Conservation (phyloP, 1,284 basidiomycete genomes). For the Ustilago cynodontis region DNA sequence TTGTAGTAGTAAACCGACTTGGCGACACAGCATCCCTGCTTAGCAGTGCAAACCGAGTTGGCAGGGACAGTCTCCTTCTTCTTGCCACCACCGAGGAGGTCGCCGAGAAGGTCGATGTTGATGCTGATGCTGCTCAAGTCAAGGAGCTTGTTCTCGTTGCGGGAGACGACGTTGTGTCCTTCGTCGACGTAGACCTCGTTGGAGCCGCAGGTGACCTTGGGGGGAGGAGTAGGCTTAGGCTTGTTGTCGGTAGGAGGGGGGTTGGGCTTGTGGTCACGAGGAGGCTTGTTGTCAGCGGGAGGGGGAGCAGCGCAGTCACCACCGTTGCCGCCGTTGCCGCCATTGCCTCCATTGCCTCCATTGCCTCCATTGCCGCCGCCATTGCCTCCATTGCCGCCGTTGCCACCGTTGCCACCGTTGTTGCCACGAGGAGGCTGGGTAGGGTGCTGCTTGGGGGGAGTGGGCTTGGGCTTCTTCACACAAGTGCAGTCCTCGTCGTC, state of each 20-base stretch:
- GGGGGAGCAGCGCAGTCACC: constrained; percentile 5
- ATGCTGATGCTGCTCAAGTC: constrained; percentile 41
- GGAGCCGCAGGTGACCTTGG: constrained; percentile 26
- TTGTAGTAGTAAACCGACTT: constrained; percentile 50
- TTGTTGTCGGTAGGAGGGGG: constrained; percentile 15
- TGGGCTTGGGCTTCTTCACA: constrained; percentile 46
- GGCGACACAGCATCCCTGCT: constrained; percentile 41
- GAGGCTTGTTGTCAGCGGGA: constrained; percentile 11
- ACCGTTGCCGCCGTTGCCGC: too few relatives aligned
- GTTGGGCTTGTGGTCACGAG: constrained; percentile 14
- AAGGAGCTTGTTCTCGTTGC: constrained; percentile 46
- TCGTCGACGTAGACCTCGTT: constrained; percentile 43
- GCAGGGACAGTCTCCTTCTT: constrained; percentile 32
- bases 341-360: not conserved
- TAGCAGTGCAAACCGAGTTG: constrained; percentile 28
- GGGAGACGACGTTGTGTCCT: constrained; percentile 53
- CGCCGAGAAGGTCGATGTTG: constrained; percentile 33
- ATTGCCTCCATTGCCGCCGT: too few relatives aligned
- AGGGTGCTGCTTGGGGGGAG: constrained; percentile 25
- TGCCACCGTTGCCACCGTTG: not conserved
- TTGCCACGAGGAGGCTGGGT: constrained; percentile 1
- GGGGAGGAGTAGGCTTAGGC: constrained; percentile 17
- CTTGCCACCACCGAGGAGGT: constrained; percentile 25
- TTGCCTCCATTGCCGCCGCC: constrained; percentile 5
- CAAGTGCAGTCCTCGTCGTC: constrained; percentile 52